Percentiles rank a stretch among this genome's conserved stretches.
These are phyloP conservation scores for Medakamo hakoo DNA, from an alignment of 139 green algal genomes.

Conservation along the genomic window DNA sequence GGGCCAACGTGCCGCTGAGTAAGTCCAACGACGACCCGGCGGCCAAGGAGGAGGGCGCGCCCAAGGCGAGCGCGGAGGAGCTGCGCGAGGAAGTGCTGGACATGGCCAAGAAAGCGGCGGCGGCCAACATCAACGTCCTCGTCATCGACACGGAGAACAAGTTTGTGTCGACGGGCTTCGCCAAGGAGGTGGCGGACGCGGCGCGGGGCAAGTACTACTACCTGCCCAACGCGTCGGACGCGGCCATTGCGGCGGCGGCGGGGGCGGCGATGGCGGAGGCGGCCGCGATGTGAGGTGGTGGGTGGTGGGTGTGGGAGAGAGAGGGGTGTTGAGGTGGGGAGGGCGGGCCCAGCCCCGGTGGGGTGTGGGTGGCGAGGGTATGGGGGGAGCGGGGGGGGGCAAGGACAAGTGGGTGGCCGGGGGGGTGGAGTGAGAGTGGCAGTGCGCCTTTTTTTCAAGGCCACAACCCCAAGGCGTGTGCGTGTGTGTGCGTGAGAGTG, in stretches of 20 bases:
- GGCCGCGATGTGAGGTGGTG: conserved; percentile 24
- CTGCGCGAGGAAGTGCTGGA: conserved; percentile 68
- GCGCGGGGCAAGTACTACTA: conserved; percentile 71
- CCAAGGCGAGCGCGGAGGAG: conserved; percentile 36
- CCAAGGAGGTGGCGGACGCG: conserved; percentile 88
- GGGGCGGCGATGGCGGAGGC: conserved; percentile 62
- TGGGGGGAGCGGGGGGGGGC: no score
- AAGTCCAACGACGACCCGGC: conserved; percentile 86
- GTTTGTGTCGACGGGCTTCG: conserved; percentile 98
- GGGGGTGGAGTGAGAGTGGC: no score
- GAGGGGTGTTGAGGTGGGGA: no score
- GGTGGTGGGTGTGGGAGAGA: no score
- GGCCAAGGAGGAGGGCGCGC: conserved; percentile 59
- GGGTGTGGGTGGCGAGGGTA: not conserved
- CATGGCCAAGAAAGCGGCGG: conserved; percentile 66
- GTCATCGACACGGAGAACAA: conserved; percentile 95
- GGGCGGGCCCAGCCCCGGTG: no score
- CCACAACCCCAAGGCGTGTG: no score
- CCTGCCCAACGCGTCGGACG: conserved; percentile 82
- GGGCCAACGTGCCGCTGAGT: conserved; percentile 83
- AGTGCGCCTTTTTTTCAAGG: no score
- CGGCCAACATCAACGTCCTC: conserved; percentile 68
- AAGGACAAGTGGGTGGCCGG: no score
- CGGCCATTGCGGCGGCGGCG: conserved; percentile 72
- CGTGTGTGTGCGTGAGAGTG: no score